Percentiles rank a stretch among this genome's conserved stretches.
phyloP scores from a whole-genome alignment of 2,329 filamentous ascomycete species.

The Ploettnerulaceae sp. region DNA sequence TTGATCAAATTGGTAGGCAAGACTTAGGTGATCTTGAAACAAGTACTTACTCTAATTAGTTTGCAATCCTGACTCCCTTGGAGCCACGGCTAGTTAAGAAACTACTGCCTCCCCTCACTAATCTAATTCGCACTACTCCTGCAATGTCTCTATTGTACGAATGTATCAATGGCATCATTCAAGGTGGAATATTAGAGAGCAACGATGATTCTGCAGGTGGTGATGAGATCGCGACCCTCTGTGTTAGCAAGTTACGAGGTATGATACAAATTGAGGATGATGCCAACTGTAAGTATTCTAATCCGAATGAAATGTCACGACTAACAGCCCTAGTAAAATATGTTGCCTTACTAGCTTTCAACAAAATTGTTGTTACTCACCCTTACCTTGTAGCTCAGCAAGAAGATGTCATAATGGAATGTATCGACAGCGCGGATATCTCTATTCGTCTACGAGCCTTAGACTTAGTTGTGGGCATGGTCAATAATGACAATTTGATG shows the following conservation, averaged over 20 bases:
- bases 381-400: constrained; percentile 85
- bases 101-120: constrained; percentile 81
- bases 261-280: constrained; percentile 95
- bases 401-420: constrained; percentile 93
- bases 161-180: constrained; percentile 97
- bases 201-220: constrained; percentile 74
- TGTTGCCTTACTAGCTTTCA: constrained; percentile 90
- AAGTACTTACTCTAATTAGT: constrained; percentile 63
- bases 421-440: constrained; percentile 92
- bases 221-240: constrained; percentile 87
- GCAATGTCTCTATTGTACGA: constrained; percentile 99
- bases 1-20: constrained; percentile 82
- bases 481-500: constrained; percentile 78
- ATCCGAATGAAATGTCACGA: constrained; percentile 15
- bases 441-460: constrained; percentile 91
- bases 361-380: constrained; percentile 87
- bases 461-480: constrained; percentile 90
- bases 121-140: constrained; percentile 87
- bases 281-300: constrained; percentile 68
- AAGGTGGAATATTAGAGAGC: constrained; percentile 86
- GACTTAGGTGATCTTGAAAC: constrained; percentile 38
- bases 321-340: constrained; percentile 70
- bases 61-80: constrained; percentile 87
- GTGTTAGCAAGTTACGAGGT: constrained; percentile 85
- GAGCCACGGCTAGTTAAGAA: constrained; percentile 91